A percentile compares a stretch with the other conserved stretches of the same genome.
phyloP scores from a whole-genome alignment of 306 rosid genomes.

The Rosa lucieae region DNA sequence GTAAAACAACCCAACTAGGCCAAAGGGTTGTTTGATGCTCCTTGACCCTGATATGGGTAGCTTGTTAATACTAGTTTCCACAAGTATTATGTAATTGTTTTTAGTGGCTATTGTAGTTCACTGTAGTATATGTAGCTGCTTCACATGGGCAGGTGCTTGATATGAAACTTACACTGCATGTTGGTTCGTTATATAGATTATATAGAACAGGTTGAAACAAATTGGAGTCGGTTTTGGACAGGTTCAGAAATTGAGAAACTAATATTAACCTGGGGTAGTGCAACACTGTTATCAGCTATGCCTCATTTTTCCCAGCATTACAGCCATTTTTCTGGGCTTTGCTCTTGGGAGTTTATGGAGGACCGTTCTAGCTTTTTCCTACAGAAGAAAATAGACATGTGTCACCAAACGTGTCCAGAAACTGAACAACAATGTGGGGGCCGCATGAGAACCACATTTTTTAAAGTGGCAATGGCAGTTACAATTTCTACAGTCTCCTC shows the following conservation, averaged over 20 bases:
- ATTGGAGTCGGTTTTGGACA: slow-evolving; percentile 24
- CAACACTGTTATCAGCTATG: slow-evolving; percentile 53
- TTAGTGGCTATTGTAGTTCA: no score
- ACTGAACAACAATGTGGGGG: background rate
- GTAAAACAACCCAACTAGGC: no score
- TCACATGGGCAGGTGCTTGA: no score
- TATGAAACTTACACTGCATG: background rate
- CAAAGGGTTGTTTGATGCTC: no score
- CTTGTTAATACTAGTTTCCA: no score
- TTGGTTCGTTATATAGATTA: background rate
- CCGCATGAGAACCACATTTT: slow-evolving; percentile 15
- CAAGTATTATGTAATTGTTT: no score
- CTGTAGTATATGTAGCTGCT: no score
- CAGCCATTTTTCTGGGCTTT: slow-evolving; percentile 78
- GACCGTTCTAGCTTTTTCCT: background rate
- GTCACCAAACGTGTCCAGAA: slow-evolving; percentile 37
- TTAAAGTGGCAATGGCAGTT: slow-evolving; percentile 35
- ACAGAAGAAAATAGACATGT: slow-evolving; percentile 20
- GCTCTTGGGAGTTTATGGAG: slow-evolving; percentile 37
- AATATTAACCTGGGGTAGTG: slow-evolving; percentile 52
- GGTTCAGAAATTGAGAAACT: slow-evolving; percentile 26
- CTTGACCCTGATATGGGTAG: no score
- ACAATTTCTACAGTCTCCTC: background rate
- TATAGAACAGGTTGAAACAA: background rate
- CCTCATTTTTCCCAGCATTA: slow-evolving; percentile 65